These are phyloP conservation scores for Xanthoparmelia taractica DNA, from an alignment of 495 filamentous ascomycete species.

Conservation along the genomic window DNA sequence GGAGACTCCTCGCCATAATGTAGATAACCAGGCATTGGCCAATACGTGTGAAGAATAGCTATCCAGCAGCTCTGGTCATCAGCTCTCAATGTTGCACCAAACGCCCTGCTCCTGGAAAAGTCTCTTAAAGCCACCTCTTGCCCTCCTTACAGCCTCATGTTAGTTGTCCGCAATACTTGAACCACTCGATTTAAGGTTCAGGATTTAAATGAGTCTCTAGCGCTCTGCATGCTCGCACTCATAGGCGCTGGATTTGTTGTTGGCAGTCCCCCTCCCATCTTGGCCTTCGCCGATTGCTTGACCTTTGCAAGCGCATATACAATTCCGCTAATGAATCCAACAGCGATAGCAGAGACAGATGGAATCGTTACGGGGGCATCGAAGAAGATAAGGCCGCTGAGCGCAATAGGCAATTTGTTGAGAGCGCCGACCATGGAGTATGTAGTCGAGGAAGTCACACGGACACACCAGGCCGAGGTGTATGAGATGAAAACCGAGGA, in stretches of 20 bases:
- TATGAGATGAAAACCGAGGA: slow-evolving; percentile 98
- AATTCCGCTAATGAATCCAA: slow-evolving; percentile 87
- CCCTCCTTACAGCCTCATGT: not conserved
- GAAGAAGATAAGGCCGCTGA: slow-evolving; percentile 91
- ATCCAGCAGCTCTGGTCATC: slow-evolving; percentile 15
- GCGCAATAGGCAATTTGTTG: slow-evolving; percentile 93
- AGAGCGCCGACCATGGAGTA: slow-evolving; percentile 98
- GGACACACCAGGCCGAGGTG: slow-evolving; percentile 96
- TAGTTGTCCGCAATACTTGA: not conserved
- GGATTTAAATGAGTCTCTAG: slow-evolving; percentile 70
- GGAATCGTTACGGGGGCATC: slow-evolving; percentile 88
- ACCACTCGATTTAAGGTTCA: slow-evolving; percentile 27
- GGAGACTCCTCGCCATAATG: not conserved
- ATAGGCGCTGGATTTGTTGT: slow-evolving; percentile 59
- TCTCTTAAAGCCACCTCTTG: not conserved
- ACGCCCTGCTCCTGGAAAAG: slow-evolving; percentile 11
- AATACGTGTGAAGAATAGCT: slow-evolving; percentile 9
- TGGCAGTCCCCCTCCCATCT: slow-evolving; percentile 53
- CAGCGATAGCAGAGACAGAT: slow-evolving; percentile 76
- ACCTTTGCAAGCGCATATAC: slow-evolving; percentile 91
- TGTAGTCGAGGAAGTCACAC: slow-evolving; percentile 89
- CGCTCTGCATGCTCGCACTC: slow-evolving; percentile 88
- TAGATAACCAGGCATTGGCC: slow-evolving; percentile 7
- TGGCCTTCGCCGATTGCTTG: slow-evolving; percentile 60
- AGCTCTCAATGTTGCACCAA: slow-evolving; percentile 1